Percentiles rank a stretch among this genome's conserved stretches.
Conservation (phyloP, 1,284 basidiomycete species). For the Crucibulum cyathiforme region DNA sequence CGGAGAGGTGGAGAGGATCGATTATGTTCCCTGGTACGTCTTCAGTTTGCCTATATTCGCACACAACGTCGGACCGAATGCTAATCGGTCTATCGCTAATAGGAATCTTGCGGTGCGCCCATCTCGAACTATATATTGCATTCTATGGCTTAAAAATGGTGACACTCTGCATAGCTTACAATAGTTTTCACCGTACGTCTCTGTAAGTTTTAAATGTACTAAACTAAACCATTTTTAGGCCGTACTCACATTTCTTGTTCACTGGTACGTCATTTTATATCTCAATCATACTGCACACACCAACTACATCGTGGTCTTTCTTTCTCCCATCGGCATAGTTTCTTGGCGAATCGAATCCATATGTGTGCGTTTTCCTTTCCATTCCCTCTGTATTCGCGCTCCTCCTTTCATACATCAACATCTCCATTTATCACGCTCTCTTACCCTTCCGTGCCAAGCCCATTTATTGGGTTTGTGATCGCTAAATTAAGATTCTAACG, state of each 20-base stretch:
- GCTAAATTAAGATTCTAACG: not conserved
- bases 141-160: not conserved
- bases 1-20: constrained; percentile 26
- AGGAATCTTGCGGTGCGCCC: constrained; percentile 37
- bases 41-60: not conserved
- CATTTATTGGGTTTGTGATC: too few relatives aligned
- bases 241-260: constrained; percentile 48
- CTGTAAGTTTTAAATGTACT: not conserved
- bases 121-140: not conserved
- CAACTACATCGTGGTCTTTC: not conserved
- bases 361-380: constrained; percentile 24
- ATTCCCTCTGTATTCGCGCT: not conserved
- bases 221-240: constrained; percentile 25
- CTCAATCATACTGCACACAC: too few relatives aligned
- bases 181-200: constrained; percentile 39
- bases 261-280: constrained; percentile 33
- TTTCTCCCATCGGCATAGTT: constrained; percentile 19
- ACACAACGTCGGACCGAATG: not conserved
- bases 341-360: constrained; percentile 46
- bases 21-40: constrained; percentile 42
- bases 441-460: too few relatives aligned
- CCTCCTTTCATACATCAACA: not conserved
- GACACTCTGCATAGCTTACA: constrained; percentile 27
- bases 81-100: not conserved
- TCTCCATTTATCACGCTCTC: too few relatives aligned